These are phyloP conservation scores for Talaromyces amestolkiae DNA, from an alignment of 2,329 filamentous ascomycete species.

Conservation along the genomic window DNA sequence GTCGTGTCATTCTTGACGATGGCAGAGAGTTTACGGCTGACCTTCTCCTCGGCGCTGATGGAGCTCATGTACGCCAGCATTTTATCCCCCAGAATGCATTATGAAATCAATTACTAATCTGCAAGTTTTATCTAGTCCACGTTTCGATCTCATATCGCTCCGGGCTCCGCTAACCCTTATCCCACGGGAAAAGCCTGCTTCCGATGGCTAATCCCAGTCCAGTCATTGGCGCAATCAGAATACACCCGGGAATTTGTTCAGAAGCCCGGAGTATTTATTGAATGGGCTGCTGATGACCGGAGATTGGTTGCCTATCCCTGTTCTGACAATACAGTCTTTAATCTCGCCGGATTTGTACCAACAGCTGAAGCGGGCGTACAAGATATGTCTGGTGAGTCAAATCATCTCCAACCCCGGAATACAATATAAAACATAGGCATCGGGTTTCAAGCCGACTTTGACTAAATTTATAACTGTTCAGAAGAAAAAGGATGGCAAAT, in stretches of 20 bases:
- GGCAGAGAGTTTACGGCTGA: conserved; percentile 25
- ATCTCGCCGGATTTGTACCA: conserved; percentile 50
- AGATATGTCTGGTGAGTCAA: neutral
- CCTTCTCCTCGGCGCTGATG: conserved; percentile 29
- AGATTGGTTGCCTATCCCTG: conserved; percentile 49
- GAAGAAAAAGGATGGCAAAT: neutral
- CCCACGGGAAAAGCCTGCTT: conserved; percentile 28
- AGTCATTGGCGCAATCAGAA: conserved; percentile 15
- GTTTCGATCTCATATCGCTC: conserved; percentile 24
- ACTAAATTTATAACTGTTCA: neutral
- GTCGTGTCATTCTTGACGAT: conserved; percentile 24
- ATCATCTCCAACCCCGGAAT: too few relatives aligned
- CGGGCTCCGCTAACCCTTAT: conserved; percentile 21
- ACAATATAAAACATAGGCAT: too few relatives aligned
- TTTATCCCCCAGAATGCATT: too few relatives aligned
- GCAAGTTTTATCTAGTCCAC: conserved; percentile 22
- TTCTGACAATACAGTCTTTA: conserved; percentile 44
- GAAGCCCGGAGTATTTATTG: conserved; percentile 39
- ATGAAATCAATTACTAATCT: too few relatives aligned
- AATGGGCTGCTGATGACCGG: conserved; percentile 43
- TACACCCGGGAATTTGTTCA: neutral
- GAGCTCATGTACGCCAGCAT: conserved; percentile 23
- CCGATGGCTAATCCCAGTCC: conserved; percentile 27
- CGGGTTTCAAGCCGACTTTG: too few relatives aligned
- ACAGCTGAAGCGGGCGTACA: conserved; percentile 30